Evolutionary conservation across 108 stramenopile species (phyloP).

Genomic region (Fragilariopsis cylindrus): DNA sequence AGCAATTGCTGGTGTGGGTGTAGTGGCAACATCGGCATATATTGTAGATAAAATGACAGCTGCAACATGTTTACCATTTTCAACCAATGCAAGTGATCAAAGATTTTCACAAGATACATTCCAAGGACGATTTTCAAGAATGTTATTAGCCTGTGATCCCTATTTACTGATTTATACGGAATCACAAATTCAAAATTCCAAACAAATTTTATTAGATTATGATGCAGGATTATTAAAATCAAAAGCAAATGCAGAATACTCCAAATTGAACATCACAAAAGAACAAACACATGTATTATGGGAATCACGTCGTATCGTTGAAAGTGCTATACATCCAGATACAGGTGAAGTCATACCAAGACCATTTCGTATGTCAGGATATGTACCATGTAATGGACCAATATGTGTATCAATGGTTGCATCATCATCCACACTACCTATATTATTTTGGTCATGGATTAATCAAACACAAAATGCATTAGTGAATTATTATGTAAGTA

Average conservation of each 20-base stretch:
- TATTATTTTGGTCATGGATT: slow-evolving; percentile 84
- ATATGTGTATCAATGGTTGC: slow-evolving; percentile 78
- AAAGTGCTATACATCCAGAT: slow-evolving; percentile 89
- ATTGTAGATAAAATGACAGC: slow-evolving; percentile 56
- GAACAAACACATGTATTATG: slow-evolving; percentile 38
- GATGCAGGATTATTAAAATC: slow-evolving; percentile 15
- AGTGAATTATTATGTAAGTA: slow-evolving; percentile 73
- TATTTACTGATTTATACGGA: slow-evolving; percentile 44
- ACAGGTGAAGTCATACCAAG: slow-evolving; percentile 85
- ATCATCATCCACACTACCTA: slow-evolving; percentile 45
- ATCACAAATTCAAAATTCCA: slow-evolving; percentile 43
- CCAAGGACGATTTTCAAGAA: slow-evolving; percentile 59
- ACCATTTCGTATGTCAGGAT: slow-evolving; percentile 85
- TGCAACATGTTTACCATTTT: slow-evolving; percentile 48
- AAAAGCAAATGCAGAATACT: too few relatives aligned
- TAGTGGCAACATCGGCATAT: slow-evolving; percentile 46
- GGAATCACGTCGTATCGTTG: slow-evolving; percentile 59
- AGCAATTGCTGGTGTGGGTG: slow-evolving; percentile 50
- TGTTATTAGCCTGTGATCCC: slow-evolving; percentile 82
- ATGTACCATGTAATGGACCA: slow-evolving; percentile 86
- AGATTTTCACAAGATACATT: slow-evolving; percentile 64
- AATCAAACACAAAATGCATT: slow-evolving; percentile 91
- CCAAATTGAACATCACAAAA: slow-evolving; percentile 17
- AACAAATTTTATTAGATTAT: slow-evolving; percentile 39
- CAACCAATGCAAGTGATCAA: slow-evolving; percentile 37